Conservation (phyloP, 2,329 filamentous ascomycete genomes). For the Fusarium sarcochroum region DNA sequence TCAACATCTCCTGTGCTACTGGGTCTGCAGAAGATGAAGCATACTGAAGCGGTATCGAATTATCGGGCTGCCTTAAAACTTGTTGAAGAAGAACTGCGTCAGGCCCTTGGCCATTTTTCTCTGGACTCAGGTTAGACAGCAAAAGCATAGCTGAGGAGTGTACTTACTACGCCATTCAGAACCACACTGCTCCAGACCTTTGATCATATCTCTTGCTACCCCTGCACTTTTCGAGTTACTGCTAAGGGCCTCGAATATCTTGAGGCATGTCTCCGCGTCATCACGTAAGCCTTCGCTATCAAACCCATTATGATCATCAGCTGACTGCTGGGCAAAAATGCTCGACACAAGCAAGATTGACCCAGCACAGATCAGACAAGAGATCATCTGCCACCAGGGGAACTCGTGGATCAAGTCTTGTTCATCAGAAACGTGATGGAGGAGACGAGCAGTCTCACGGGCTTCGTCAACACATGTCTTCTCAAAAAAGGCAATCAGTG, state of each 20-base stretch:
- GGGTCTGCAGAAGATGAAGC: background rate
- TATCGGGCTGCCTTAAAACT: background rate
- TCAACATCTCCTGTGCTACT: background rate
- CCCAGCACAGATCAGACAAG: background rate
- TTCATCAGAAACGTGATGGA: background rate
- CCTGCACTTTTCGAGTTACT: background rate
- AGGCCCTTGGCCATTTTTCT: background rate
- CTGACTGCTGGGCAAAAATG: background rate
- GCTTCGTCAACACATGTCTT: background rate
- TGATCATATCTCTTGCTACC: background rate
- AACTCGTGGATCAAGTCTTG: background rate
- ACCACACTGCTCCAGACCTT: background rate
- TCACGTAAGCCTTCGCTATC: background rate
- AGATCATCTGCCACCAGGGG: conserved; percentile 1
- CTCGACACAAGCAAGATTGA: background rate
- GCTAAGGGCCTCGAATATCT: background rate
- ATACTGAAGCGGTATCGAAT: background rate
- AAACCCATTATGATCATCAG: background rate
- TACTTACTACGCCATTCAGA: background rate
- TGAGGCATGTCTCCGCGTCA: background rate
- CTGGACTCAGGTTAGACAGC: background rate
- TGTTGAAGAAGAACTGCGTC: background rate
- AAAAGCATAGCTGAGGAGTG: background rate
- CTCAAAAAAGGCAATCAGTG: background rate
- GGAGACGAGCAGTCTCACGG: background rate